Conservation (phyloP, 225 moss, liverwort and hornwort genomes). For the Takakia lepidozioides region DNA sequence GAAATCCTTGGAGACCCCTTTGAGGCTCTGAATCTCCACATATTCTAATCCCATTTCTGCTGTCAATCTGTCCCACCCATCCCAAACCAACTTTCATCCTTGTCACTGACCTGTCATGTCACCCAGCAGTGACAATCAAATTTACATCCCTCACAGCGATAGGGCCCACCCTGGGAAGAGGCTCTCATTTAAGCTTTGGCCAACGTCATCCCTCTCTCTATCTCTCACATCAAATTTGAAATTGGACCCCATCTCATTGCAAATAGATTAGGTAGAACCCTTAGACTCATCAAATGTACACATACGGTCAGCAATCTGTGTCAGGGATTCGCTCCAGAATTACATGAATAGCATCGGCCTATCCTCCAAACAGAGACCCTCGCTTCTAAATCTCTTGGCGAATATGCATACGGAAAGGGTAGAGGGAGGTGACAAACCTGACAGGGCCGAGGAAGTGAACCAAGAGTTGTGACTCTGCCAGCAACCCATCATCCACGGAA, state of each 20-base stretch:
- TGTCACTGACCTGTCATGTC: too few relatives aligned
- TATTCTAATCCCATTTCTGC: slow-evolving; percentile 81
- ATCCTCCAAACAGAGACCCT: background rate
- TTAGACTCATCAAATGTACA: background rate
- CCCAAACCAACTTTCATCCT: too few relatives aligned
- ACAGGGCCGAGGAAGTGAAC: slow-evolving; percentile 92
- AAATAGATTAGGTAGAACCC: too few relatives aligned
- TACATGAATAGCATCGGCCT: background rate
- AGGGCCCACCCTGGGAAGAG: too few relatives aligned
- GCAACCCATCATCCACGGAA: slow-evolving; percentile 72
- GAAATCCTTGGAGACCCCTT: slow-evolving; percentile 86
- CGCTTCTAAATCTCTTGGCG: too few relatives aligned
- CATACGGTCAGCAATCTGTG: too few relatives aligned
- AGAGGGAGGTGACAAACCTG: slow-evolving; percentile 29
- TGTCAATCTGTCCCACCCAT: slow-evolving; percentile 30
- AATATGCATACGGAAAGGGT: too few relatives aligned
- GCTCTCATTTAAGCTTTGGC: too few relatives aligned
- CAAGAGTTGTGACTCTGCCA: slow-evolving; percentile 69
- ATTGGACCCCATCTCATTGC: background rate
- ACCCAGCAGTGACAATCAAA: too few relatives aligned
- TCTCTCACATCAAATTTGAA: slow-evolving; percentile 1
- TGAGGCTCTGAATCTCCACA: slow-evolving; percentile 84
- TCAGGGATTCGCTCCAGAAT: too few relatives aligned
- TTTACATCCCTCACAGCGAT: too few relatives aligned
- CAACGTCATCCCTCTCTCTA: too few relatives aligned